phyloP scores from a whole-genome alignment of 2,329 filamentous ascomycete genomes.

The Chaetoscypha palmicola region DNA sequence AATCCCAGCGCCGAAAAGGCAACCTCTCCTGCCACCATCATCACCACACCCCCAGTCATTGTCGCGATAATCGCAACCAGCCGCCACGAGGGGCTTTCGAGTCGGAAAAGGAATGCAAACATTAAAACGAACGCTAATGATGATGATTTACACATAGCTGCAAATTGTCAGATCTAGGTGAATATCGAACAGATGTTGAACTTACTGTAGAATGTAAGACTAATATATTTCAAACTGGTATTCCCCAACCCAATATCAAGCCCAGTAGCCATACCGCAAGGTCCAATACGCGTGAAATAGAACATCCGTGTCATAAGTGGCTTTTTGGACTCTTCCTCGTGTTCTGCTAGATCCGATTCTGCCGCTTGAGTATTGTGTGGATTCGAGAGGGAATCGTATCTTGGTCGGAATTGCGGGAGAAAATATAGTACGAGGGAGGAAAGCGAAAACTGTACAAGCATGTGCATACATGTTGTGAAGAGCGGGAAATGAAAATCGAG shows the following conservation, averaged over 20 bases:
- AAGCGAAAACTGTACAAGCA: conserved; percentile 87
- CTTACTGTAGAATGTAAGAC: conserved; percentile 88
- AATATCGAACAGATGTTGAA: conserved; percentile 11
- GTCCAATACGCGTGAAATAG: conserved; percentile 85
- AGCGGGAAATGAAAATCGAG: conserved; percentile 91
- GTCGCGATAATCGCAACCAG: conserved; percentile 80
- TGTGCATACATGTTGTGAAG: conserved; percentile 91
- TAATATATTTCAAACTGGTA: conserved; percentile 92
- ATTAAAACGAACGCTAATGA: conserved; percentile 89
- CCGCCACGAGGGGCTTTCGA: conserved; percentile 80
- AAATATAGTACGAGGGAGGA: conserved; percentile 72
- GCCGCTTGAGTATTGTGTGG: conserved; percentile 27
- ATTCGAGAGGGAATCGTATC: conserved; percentile 33
- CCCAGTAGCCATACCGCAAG: conserved; percentile 86
- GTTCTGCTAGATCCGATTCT: conserved; percentile 26
- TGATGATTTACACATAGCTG: conserved; percentile 97
- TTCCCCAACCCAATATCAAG: conserved; percentile 95
- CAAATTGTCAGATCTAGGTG: conserved; percentile 11
- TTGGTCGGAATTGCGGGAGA: conserved; percentile 74
- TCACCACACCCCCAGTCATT: conserved; percentile 89
- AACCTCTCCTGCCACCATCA: conserved; percentile 97
- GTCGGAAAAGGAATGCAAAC: conserved; percentile 88
- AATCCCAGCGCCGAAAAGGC: conserved; percentile 85
- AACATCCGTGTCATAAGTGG: conserved; percentile 81
- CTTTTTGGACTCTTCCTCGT: conserved; percentile 28